These are phyloP conservation scores for Diaporthe caulivora DNA, from an alignment of 2,329 filamentous ascomycete species.

Conservation along the genomic window DNA sequence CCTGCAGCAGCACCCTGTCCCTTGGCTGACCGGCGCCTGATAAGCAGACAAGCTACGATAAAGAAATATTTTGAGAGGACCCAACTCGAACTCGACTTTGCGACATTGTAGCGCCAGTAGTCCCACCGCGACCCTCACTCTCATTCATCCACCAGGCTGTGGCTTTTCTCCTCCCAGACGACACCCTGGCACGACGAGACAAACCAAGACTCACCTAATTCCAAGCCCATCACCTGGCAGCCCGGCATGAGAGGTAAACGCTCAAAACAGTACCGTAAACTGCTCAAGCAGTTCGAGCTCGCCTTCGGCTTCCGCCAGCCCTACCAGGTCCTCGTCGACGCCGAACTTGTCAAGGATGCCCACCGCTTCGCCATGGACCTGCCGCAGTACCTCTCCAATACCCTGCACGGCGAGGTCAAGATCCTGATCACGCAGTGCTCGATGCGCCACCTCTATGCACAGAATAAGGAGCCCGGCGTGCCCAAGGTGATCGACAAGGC, in stretches of 20 bases:
- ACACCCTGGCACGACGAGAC: not conserved
- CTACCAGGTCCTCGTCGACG: slow-evolving; percentile 92
- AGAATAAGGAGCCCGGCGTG: slow-evolving; percentile 66
- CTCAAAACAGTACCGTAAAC: slow-evolving; percentile 75
- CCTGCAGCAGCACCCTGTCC: not conserved
- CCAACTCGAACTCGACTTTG: not conserved
- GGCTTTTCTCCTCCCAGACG: not conserved
- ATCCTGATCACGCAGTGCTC: slow-evolving; percentile 77
- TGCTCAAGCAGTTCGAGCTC: slow-evolving; percentile 92
- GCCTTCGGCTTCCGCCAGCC: slow-evolving; percentile 93
- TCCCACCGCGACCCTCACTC: no score
- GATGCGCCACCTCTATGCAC: slow-evolving; percentile 79
- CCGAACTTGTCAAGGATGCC: slow-evolving; percentile 85
- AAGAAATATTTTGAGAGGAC: slow-evolving; percentile 34
- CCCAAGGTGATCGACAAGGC: slow-evolving; percentile 77
- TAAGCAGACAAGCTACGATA: slow-evolving; percentile 32
- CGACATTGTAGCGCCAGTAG: slow-evolving; percentile 6
- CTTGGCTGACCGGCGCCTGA: not conserved
- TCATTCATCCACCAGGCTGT: not conserved
- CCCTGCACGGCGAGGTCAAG: slow-evolving; percentile 81
- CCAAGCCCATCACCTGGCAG: not conserved
- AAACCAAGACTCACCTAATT: slow-evolving; percentile 25
- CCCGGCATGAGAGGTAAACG: slow-evolving; percentile 63
- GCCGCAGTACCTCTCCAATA: slow-evolving; percentile 40
- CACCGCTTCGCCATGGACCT: slow-evolving; percentile 91